phyloP scores from a whole-genome alignment of 1,284 basidiomycete genomes.

The Leccinum ponderosum region DNA sequence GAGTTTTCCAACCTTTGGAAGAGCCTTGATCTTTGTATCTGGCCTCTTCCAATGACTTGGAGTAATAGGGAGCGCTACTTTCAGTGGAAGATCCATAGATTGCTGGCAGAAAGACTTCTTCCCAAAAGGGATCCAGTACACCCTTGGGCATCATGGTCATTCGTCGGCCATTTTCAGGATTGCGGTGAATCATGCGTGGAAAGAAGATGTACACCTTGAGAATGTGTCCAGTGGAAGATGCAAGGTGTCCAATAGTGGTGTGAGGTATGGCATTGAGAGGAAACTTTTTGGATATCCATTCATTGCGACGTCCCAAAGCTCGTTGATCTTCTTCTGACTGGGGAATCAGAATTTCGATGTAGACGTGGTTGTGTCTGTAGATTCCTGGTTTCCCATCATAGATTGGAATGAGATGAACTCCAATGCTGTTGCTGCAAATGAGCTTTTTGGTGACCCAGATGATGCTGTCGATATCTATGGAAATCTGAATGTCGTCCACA shows the following conservation, averaged over 20 bases:
- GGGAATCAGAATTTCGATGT: neutral
- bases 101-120: slow-evolving; percentile 9
- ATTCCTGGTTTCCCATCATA: neutral
- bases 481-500: neutral
- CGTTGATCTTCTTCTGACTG: neutral
- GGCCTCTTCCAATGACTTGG: neutral
- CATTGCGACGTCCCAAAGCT: neutral
- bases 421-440: neutral
- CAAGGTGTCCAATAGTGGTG: neutral
- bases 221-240: neutral
- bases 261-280: neutral
- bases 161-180: neutral
- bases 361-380: neutral
- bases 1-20: neutral
- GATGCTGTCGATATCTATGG: slow-evolving; percentile 18
- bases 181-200: slow-evolving; percentile 19
- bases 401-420: slow-evolving; percentile 2
- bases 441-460: slow-evolving; percentile 13
- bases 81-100: neutral
- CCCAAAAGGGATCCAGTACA: slow-evolving; percentile 14
- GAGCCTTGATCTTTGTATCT: slow-evolving; percentile 6
- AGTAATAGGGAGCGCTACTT: neutral
- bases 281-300: neutral
- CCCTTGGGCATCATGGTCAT: slow-evolving; percentile 10
- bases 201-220: slow-evolving; percentile 16